Base-by-base conservation (phyloP, 306 rosid genomes). In the Malus fusca region DNA sequence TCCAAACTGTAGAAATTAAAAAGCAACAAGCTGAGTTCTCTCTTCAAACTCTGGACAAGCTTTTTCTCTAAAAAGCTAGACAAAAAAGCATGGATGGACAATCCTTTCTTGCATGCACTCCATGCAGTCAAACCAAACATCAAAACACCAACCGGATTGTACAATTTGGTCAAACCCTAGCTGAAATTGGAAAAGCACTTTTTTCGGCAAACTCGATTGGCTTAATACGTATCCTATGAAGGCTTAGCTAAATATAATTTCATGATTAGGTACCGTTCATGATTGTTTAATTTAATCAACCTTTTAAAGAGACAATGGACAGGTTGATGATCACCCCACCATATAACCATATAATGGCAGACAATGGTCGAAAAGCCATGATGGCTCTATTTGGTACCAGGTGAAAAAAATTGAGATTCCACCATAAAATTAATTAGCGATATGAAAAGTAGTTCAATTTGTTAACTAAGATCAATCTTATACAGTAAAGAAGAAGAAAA, bases 141-240 rank as follows among this genome's bases (percentile, higher is more conserved):
- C 66, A 25, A 48, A 85, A 81, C 83, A 81, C 90, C 87, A 83
- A 85, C 91, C 60, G 78, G 73, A 80, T 81, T 12, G 74, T 25
- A 78, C 43, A 80, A 67, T 70, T 66, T 72, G 87, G 93, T 91
- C 96, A 91, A 88, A 78, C 74, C 75, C 62, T 25, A 52, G 76
- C 83, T 82, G 87, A 86, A 84, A 82, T 76, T 79, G 75, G 53
- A 76, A 66, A 64, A 67, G 75, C 74, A 69, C 88, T 78, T 22
- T 87, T 80, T 87, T 78, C 68, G 76, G 28, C 28, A 80, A 23
- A 43, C 19, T 40, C 40, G 51, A 66, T 66, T 81, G 66, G 65
- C 37, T 56, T 42, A 42, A 18, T 31, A 30, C 68, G 77, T 11
- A 82, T 78, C 86, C 83, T 11, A 82, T 79, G 80, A 52, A 61